These are phyloP conservation scores for Fusarium equiseti DNA, from an alignment of 2,329 filamentous ascomycete genomes.

Conservation along the genomic window DNA sequence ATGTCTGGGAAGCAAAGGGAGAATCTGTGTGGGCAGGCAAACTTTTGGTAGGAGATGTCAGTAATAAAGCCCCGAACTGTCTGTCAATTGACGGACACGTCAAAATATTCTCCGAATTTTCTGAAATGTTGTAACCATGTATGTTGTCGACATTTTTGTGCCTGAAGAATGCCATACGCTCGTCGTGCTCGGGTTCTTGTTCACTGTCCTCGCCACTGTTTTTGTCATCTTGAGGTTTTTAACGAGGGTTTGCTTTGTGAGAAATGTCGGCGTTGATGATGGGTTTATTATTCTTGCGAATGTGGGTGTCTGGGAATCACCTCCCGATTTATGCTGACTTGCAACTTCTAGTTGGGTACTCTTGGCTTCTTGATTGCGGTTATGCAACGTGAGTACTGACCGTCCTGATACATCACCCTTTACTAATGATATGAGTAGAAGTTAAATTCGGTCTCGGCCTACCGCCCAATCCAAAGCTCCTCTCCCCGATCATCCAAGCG, in stretches of 20 bases:
- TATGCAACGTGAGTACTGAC: background rate
- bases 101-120: background rate
- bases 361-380: background rate
- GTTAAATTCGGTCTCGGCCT: background rate
- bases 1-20: background rate
- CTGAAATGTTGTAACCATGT: background rate
- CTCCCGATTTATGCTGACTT: too few relatives aligned
- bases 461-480: background rate
- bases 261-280: background rate
- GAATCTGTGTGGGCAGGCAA: background rate
- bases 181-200: background rate
- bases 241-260: background rate
- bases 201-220: background rate
- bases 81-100: background rate
- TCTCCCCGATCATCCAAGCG: background rate
- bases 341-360: background rate
- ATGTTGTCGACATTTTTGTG: background rate
- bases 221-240: background rate
- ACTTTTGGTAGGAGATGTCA: background rate
- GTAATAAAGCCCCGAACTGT: background rate
- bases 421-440: background rate
- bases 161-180: background rate
- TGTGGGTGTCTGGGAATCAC: background rate
- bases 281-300: background rate
- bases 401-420: rapidly evolving